Base-by-base conservation (phyloP, 768 basidiomycete genomes). In the Mrakia blollopis region DNA sequence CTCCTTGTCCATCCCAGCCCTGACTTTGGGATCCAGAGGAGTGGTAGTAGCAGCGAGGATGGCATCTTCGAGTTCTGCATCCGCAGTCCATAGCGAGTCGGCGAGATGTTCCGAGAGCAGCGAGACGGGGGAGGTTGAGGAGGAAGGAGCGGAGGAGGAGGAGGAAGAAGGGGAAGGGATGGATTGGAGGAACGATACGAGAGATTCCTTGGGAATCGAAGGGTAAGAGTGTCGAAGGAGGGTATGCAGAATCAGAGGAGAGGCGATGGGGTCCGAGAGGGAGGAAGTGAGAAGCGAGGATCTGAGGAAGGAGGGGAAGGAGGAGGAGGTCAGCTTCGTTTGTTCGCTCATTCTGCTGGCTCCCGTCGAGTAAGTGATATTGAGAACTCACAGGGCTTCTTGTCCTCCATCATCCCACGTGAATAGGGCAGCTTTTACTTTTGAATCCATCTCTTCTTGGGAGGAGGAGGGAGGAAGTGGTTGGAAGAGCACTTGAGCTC, bases 171-270 rank as follows among this genome's bases (percentile, higher is more conserved):
- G 11, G 41, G 68, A 76, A 9, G 47, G 13, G 47, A 50, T 44
- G 39, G 60, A 16, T 18, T 47, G 67, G 68, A 76, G 57, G 75
- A 76, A 69, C 35, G 75, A 3, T 14, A 69, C 28, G 54, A 76
- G 68, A 5, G 44, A 54, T 10, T 57, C 30, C 23, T 68, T 39
- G 23, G 68, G 52, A 10, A 71, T 41, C 25, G 68, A 37, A 2
- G 57, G 7, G 41, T 62, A 35, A 7, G 74, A 47, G 23, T 41
- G 6, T n/a, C 30, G 41, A 11, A 75, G 74, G 32, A 75, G 65
- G 23, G 74, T 54, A n/a, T 52, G 39, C 23, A 71, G 57, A 14
- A 60, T 13, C 0, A 44, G 39, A 39, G n/a, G 41, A 41, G 65
- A 37, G 0, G 28, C 28, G 60, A 70, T 60, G 50, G 65, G 21